Evolutionary conservation across 2,329 filamentous ascomycete genomes (phyloP).

Genomic region (Hymenoscyphus fructigenus): DNA sequence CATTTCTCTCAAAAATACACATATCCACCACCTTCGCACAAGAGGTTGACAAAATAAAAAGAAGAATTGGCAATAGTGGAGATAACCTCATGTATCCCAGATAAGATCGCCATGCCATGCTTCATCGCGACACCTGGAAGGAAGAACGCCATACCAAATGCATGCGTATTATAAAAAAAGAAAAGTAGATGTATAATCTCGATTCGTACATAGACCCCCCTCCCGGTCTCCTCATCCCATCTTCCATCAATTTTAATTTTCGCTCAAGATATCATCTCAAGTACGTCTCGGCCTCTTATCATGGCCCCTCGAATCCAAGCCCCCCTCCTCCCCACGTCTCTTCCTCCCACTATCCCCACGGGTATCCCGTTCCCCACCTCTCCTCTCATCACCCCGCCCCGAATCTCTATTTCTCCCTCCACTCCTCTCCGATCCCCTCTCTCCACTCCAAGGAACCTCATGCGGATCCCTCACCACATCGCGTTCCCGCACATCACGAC

Average conservation of each 20-base stretch:
- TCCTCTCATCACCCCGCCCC: conserved; percentile 24
- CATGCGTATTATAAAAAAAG: conserved; percentile 1
- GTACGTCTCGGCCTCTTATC: conserved; percentile 32
- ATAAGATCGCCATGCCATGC: too few species aligned
- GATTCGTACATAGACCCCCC: neutral
- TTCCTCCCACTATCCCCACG: conserved; percentile 31
- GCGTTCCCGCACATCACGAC: conserved; percentile 28
- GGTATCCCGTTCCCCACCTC: conserved; percentile 30
- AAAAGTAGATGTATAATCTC: neutral
- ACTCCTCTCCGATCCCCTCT: conserved; percentile 22
- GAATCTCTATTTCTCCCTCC: conserved; percentile 23
- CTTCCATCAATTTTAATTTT: neutral
- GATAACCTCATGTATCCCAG: neutral
- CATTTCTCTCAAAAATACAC: neutral
- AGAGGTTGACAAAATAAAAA: neutral
- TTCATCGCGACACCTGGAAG: too few species aligned
- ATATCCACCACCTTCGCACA: neutral
- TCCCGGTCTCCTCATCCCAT: neutral
- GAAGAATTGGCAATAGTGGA: neutral
- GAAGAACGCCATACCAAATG: conserved; percentile 1
- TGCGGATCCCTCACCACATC: conserved; percentile 24
- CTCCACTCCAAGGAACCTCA: conserved; percentile 26
- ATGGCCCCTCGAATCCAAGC: conserved; percentile 34
- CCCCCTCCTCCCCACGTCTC: conserved; percentile 33
- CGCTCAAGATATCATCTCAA: conserved; percentile 8